These are phyloP conservation scores for Euphorbia peplus DNA, from an alignment of 345 rosid species.

Conservation along the genomic window DNA sequence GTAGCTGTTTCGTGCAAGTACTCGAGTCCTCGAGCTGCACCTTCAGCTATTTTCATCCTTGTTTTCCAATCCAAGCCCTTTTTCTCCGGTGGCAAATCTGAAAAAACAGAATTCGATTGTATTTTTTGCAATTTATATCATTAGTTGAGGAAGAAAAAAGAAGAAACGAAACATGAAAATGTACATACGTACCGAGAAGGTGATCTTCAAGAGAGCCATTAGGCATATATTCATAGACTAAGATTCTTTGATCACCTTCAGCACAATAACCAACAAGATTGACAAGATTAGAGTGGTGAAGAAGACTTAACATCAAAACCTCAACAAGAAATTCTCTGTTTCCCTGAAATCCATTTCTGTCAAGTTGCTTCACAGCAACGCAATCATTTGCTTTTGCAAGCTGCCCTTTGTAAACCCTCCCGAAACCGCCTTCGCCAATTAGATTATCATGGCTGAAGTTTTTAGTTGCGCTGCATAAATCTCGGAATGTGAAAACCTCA, in stretches of 20 bases:
- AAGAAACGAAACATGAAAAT: neutral
- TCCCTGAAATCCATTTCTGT: conserved; percentile 83
- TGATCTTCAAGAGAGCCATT: conserved; percentile 77
- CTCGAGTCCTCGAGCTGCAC: conserved; percentile 83
- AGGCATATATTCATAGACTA: conserved; percentile 67
- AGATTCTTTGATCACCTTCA: conserved; percentile 68
- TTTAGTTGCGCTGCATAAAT: conserved; percentile 58
- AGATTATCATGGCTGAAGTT: conserved; percentile 62
- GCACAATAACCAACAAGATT: conserved; percentile 74
- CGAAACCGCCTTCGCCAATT: conserved; percentile 96
- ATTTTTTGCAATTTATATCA: neutral
- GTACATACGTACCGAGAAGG: conserved; percentile 52
- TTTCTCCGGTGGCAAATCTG: conserved; percentile 41
- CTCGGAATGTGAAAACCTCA: conserved; percentile 54
- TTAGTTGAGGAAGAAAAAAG: too few species aligned
- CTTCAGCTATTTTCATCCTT: conserved; percentile 66
- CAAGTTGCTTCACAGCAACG: conserved; percentile 78
- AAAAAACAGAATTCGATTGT: neutral
- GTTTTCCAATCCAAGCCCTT: conserved; percentile 66
- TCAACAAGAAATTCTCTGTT: conserved; percentile 77
- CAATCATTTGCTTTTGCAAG: conserved; percentile 45
- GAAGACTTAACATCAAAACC: conserved; percentile 69
- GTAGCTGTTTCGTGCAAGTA: conserved; percentile 69
- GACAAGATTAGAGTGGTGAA: conserved; percentile 65
- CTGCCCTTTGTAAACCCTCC: conserved; percentile 79